phyloP scores from a whole-genome alignment of 2,329 filamentous ascomycete genomes.

The Pseudogymnoascus sp. region DNA sequence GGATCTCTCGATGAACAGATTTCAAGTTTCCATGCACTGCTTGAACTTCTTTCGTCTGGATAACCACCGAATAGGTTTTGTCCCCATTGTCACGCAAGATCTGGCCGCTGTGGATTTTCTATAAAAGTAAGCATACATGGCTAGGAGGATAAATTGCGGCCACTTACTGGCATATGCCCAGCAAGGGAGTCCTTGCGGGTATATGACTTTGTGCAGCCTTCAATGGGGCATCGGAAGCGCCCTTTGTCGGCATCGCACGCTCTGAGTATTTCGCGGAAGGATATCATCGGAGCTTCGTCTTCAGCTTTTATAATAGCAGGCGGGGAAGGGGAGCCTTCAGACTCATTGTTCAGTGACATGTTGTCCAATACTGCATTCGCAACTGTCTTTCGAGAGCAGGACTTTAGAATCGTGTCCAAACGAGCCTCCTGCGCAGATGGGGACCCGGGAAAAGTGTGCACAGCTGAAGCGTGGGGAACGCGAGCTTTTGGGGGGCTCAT shows the following conservation, averaged over 20 bases:
- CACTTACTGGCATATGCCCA: background rate
- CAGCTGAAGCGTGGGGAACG: background rate
- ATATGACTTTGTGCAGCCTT: slow-evolving; percentile 1
- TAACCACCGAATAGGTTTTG: background rate
- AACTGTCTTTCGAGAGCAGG: background rate
- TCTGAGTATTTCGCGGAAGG: background rate
- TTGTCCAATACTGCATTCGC: background rate
- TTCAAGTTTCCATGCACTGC: background rate
- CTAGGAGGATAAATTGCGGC: background rate
- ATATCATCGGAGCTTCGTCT: background rate
- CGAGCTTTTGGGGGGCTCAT: background rate
- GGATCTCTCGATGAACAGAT: background rate
- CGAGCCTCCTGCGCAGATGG: background rate
- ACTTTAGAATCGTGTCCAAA: background rate
- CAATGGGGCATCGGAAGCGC: background rate
- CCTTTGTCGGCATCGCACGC: background rate
- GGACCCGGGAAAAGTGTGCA: background rate
- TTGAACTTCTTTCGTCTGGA: background rate
- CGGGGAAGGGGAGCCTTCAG: background rate
- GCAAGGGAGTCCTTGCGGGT: background rate
- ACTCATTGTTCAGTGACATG: background rate
- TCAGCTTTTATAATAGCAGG: background rate
- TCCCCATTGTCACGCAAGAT: background rate
- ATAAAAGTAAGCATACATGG: background rate
- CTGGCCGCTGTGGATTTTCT: background rate